Conservation (phyloP, 2,329 filamentous ascomycete genomes). For the Huntiella bhutanensis region DNA sequence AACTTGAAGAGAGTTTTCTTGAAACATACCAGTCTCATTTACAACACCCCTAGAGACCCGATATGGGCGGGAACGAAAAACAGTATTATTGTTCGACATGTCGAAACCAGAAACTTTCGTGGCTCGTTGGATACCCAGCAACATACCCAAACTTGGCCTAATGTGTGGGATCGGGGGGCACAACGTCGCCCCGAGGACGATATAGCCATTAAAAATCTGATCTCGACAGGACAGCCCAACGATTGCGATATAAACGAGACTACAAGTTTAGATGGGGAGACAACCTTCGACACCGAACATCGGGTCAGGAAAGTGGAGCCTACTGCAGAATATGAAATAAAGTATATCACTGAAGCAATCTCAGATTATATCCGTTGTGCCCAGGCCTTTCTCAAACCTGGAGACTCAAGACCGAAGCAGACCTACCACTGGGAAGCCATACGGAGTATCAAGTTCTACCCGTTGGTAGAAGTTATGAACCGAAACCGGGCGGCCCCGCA, state of each 20-base stretch:
- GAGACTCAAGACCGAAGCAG: too few species aligned
- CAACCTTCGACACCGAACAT: background rate
- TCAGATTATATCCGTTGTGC: too few species aligned
- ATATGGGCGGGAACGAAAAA: background rate
- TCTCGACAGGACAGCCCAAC: too few species aligned
- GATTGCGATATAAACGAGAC: background rate
- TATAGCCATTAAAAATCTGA: background rate
- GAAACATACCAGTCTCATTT: background rate
- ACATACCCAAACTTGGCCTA: background rate
- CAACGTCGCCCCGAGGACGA: background rate
- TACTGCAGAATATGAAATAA: background rate
- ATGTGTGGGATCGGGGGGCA: background rate
- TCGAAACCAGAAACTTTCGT: background rate
- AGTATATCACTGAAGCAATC: background rate
- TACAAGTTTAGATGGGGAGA: background rate
- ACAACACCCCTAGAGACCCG: background rate
- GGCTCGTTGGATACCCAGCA: background rate
- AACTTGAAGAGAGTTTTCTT: slow-evolving; percentile 7
- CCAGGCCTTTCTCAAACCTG: too few species aligned
- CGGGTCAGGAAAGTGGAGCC: background rate
- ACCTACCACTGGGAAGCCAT: too few species aligned
- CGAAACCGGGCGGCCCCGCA: too few species aligned
- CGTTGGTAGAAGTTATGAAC: background rate
- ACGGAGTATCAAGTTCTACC: background rate
- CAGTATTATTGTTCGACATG: slow-evolving; percentile 2